Percentiles rank a stretch among this genome's conserved stretches.
phyloP scores from a whole-genome alignment of 352 stramenopile species.

The Pythium aristosporum region DNA sequence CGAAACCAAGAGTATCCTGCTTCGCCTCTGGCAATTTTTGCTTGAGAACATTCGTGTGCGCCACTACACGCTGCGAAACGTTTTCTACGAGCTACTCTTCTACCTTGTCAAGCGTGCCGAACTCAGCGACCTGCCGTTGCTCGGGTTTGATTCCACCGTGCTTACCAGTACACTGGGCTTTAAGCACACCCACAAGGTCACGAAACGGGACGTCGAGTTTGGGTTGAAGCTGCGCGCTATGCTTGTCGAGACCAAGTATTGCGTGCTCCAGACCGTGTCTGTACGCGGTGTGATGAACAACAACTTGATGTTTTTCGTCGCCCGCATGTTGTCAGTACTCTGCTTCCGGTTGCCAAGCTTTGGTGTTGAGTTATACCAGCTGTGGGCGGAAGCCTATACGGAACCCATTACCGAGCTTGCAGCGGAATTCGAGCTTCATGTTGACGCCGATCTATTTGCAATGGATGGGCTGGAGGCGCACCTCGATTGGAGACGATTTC shows the following conservation, averaged over 20 bases:
- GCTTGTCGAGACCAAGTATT: constrained; percentile 89
- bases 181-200: constrained; percentile 75
- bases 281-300: constrained; percentile 91
- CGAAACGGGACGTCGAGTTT: constrained; percentile 83
- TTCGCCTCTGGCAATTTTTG: constrained; percentile 86
- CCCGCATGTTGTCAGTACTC: constrained; percentile 83
- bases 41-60: constrained; percentile 90
- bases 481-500: constrained; percentile 86
- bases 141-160: constrained; percentile 83
- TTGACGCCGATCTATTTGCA: constrained; percentile 80
- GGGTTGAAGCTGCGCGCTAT: constrained; percentile 83
- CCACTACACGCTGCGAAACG: constrained; percentile 87
- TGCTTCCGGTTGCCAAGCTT: constrained; percentile 87
- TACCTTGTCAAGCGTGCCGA: constrained; percentile 88
- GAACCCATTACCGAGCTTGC: constrained; percentile 75
- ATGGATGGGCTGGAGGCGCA: constrained; percentile 89
- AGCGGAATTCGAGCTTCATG: constrained; percentile 80
- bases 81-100: constrained; percentile 89
- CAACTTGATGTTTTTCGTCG: constrained; percentile 91
- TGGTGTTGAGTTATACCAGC: constrained; percentile 83
- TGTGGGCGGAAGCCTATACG: constrained; percentile 86
- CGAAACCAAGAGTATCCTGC: constrained; percentile 84
- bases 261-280: constrained; percentile 83
- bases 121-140: constrained; percentile 76
- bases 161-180: constrained; percentile 55